Evolutionary conservation across 768 basidiomycete genomes (phyloP).

Genomic region (Daedaleopsis nitida): DNA sequence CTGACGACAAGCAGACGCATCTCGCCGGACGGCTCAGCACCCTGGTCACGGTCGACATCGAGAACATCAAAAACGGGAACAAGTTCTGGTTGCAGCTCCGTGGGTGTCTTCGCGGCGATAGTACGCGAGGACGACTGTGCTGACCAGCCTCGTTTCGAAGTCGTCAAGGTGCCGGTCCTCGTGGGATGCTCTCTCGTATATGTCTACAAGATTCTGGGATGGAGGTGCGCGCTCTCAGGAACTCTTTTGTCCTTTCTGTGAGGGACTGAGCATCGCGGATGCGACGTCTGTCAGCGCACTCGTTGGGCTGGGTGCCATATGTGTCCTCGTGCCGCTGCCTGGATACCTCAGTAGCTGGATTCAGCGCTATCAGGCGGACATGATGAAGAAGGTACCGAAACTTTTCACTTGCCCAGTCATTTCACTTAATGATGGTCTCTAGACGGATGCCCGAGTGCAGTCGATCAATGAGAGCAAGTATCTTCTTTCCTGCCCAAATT

Average conservation of each 20-base stretch:
- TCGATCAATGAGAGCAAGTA: conserved; percentile 42
- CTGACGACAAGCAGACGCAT: conserved; percentile 35
- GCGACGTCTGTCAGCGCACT: conserved; percentile 32
- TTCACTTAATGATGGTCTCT: neutral
- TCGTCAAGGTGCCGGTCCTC: neutral
- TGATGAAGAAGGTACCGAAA: conserved; percentile 40
- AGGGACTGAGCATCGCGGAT: too few species aligned
- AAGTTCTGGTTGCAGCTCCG: conserved; percentile 18
- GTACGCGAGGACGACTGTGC: neutral
- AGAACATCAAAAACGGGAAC: conserved; percentile 27
- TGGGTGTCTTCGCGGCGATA: neutral
- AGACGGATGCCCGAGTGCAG: conserved; percentile 52
- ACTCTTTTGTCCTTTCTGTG: too few species aligned
- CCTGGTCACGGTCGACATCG: conserved; percentile 64
- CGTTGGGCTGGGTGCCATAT: conserved; percentile 42
- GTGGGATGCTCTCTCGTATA: conserved; percentile 34
- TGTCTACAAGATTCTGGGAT: conserved; percentile 47
- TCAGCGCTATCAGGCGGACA: conserved; percentile 37
- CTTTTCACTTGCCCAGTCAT: neutral
- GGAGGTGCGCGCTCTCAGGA: conserved; percentile 34
- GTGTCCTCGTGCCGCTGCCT: conserved; percentile 45
- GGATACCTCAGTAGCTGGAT: conserved; percentile 40
- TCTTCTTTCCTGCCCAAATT: too few species aligned
- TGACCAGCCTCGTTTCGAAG: neutral
- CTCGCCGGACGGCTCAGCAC: conserved; percentile 73